phyloP scores from a whole-genome alignment of 2,329 filamentous ascomycete species.

The Fusarium veterinarium region DNA sequence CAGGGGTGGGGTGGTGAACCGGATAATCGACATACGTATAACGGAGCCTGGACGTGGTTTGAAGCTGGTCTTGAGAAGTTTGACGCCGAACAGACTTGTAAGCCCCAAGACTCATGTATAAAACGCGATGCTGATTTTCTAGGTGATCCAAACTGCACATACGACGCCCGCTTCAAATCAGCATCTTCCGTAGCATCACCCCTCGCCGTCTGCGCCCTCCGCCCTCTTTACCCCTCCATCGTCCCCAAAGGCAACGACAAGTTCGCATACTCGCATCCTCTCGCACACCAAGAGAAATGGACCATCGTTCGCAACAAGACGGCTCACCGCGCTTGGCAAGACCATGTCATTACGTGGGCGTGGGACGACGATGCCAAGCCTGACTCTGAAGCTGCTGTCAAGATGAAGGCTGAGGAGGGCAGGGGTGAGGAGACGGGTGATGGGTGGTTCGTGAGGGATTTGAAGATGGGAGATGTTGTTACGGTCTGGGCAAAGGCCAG shows the following conservation, averaged over 20 bases:
- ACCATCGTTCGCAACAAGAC: constrained; percentile 62
- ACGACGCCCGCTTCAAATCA: constrained; percentile 45
- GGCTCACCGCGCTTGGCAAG: constrained; percentile 48
- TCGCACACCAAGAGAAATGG: constrained; percentile 51
- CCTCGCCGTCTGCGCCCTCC: constrained; percentile 51
- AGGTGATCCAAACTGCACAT: constrained; percentile 48
- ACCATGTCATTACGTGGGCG: constrained; percentile 65
- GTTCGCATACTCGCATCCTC: constrained; percentile 52
- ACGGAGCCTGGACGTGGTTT: constrained; percentile 70
- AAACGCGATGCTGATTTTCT: not conserved
- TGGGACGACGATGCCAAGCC: constrained; percentile 61
- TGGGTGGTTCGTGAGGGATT: constrained; percentile 65
- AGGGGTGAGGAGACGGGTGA: constrained; percentile 63
- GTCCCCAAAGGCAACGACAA: constrained; percentile 32
- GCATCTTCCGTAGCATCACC: constrained; percentile 28
- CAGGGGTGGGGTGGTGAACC: constrained; percentile 65
- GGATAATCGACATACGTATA: constrained; percentile 54
- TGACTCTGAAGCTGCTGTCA: constrained; percentile 53
- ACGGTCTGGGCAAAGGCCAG: constrained; percentile 71
- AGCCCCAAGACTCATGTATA: not conserved
- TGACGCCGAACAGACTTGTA: constrained; percentile 52
- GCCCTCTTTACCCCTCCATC: constrained; percentile 51
- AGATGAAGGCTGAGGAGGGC: constrained; percentile 55
- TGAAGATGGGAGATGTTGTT: constrained; percentile 70
- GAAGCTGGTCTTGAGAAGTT: constrained; percentile 70